Evolutionary conservation across 202 grass and related monocot genomes (phyloP), one percentile per base, ranked within the genome.

Genomic region (Setaria italica): DNA sequence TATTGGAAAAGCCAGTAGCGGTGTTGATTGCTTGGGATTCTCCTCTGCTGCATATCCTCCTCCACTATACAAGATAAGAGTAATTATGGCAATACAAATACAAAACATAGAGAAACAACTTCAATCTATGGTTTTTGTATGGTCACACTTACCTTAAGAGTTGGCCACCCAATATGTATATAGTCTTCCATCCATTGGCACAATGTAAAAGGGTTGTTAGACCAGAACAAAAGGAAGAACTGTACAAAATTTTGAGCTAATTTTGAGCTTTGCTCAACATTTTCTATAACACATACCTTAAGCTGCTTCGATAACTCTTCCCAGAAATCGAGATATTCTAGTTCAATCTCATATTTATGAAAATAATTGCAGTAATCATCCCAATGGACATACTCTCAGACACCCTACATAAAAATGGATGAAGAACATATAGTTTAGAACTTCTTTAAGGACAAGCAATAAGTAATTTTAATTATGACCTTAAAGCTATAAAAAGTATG

Each of bases 241-340:
- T 25, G 10, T 45, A 46, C 16, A 70, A 50, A 37, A 6, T 66
- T 49, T 72, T 9, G 45, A 32, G 25, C 46, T 32, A 37, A 6
- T 66, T 49, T 72, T 9, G 45, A 32, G 25, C 46, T 32, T 30
- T 50, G 11, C 21, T 17, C 47, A 49, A 29, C 19, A 25, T 32
- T 14, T 7, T 33, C 2, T 80, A 42, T 37, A 47, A 17, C 56
- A 0, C 34, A 41, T 69, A 82, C 80, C 80, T 72, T 82, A 50
- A 84, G 81, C 39, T 75, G 65, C 46, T 66, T 84, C 16, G 30
- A 53, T 49, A 84, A 30, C 51, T 84, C 59, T 65, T 84, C 12
- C 50, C 47, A 76, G 16, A 32, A 84, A 0, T 42, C 6, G 17
- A 84, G 70, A 17, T 73, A 73, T 34, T 84, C 59, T 76, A 29